Evolutionary conservation across 371 early-diverging fungal genomes (phyloP).

Genomic region (Saksenaea vasiformis): DNA sequence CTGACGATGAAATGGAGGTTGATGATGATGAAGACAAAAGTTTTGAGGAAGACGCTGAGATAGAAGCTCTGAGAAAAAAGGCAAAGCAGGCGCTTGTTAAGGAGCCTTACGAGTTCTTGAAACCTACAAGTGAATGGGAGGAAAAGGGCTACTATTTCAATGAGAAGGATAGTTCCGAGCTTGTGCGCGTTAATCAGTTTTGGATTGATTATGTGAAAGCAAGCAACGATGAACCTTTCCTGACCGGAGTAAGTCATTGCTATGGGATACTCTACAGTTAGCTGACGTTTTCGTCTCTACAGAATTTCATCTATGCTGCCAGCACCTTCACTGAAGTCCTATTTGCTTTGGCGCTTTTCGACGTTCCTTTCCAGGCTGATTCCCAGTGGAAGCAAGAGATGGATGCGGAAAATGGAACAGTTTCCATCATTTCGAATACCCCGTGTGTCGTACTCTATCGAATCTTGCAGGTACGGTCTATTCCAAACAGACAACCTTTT

Average conservation of each 20-base stretch:
- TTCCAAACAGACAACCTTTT: background rate
- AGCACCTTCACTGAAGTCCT: constrained; percentile 36
- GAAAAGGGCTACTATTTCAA: constrained; percentile 25
- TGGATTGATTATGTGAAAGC: constrained; percentile 55
- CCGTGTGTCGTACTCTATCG: constrained; percentile 53
- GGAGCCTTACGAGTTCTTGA: constrained; percentile 21
- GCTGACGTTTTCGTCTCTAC: constrained; percentile 1
- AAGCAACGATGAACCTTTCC: constrained; percentile 22
- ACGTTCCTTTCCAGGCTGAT: constrained; percentile 39
- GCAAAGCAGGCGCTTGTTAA: constrained; percentile 16
- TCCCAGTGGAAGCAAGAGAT: constrained; percentile 21
- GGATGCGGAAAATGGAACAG: constrained; percentile 17
- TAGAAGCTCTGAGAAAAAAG: constrained; percentile 20
- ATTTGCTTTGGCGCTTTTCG: constrained; percentile 46
- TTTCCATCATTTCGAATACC: constrained; percentile 25
- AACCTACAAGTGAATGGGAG: constrained; percentile 34
- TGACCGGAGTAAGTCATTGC: constrained; percentile 37
- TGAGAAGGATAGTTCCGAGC: background rate
- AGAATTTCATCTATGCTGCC: constrained; percentile 50
- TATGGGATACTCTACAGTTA: background rate
- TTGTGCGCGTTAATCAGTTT: constrained; percentile 34
- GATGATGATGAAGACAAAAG: constrained; percentile 11
- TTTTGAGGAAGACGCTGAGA: constrained; percentile 2
- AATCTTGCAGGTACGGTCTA: constrained; percentile 20
- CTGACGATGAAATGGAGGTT: too few species aligned